Percentiles rank a stretch among this genome's conserved stretches.
Evolutionary conservation across 805 yeast species (phyloP).

Genomic region (Ogataea pini): DNA sequence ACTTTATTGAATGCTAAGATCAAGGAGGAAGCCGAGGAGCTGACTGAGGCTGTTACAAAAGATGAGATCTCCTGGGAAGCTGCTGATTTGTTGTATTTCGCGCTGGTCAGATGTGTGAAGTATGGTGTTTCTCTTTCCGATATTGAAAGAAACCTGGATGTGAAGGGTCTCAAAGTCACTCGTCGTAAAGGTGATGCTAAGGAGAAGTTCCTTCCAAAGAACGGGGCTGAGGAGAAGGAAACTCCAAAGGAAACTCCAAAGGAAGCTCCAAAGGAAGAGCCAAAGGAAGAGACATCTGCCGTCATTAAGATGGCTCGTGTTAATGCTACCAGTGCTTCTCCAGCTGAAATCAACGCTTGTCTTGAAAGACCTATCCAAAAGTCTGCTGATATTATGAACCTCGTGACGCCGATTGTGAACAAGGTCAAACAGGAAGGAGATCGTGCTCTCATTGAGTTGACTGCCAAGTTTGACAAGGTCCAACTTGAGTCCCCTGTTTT

Average conservation of each 20-base stretch:
- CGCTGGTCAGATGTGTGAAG: constrained; percentile 55
- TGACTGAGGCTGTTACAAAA: constrained; percentile 74
- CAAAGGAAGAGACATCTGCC: constrained; percentile 16
- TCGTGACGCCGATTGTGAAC: constrained; percentile 87
- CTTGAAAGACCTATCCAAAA: constrained; percentile 94
- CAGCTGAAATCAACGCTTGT: constrained; percentile 55
- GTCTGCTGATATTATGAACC: constrained; percentile 87
- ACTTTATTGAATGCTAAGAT: constrained; percentile 79
- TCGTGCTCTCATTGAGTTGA: constrained; percentile 80
- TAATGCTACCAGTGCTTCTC: constrained; percentile 41
- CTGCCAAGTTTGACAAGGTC: constrained; percentile 91
- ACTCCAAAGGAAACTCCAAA: constrained; percentile 18
- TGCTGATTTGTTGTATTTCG: constrained; percentile 77
- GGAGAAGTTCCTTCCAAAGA: constrained; percentile 58
- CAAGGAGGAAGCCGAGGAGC: constrained; percentile 94
- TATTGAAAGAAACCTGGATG: constrained; percentile 79
- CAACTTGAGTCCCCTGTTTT: constrained; percentile 69
- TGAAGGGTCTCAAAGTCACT: constrained; percentile 82
- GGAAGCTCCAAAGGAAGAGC: neutral
- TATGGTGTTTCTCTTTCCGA: constrained; percentile 79
- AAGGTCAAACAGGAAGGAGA: constrained; percentile 80
- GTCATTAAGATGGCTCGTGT: constrained; percentile 54
- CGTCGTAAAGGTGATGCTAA: constrained; percentile 97
- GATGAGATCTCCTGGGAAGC: constrained; percentile 92
- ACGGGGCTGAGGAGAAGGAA: constrained; percentile 13